These are phyloP conservation scores for Trichocladium antarcticum DNA, from an alignment of 495 filamentous ascomycete genomes.

Conservation along the genomic window DNA sequence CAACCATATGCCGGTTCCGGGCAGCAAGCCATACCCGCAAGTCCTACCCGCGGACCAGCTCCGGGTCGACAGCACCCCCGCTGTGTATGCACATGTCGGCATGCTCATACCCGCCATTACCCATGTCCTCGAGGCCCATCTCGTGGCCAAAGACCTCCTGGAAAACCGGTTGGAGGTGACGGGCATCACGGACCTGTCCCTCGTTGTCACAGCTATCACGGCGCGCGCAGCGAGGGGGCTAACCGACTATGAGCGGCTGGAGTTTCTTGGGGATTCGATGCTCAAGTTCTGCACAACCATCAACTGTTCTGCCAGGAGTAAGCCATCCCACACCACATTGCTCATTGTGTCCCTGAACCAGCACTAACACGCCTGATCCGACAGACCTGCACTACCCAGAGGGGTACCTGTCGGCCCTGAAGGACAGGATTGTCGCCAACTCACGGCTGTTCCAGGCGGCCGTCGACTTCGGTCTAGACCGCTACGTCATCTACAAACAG, in stretches of 20 bases:
- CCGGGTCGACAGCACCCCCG: slow-evolving; percentile 46
- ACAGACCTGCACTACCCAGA: slow-evolving; percentile 61
- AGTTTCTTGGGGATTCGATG: slow-evolving; percentile 80
- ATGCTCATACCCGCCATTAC: slow-evolving; percentile 66
- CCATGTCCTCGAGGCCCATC: slow-evolving; percentile 50
- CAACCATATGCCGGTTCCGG: slow-evolving; percentile 21
- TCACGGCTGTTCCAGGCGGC: slow-evolving; percentile 54
- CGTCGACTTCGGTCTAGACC: slow-evolving; percentile 50
- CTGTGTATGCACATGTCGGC: slow-evolving; percentile 51
- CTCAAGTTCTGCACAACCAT: slow-evolving; percentile 68
- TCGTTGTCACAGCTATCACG: slow-evolving; percentile 64
- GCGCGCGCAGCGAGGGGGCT: slow-evolving; percentile 49
- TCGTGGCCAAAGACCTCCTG: slow-evolving; percentile 55
- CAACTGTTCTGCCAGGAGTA: slow-evolving; percentile 50
- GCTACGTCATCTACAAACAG: slow-evolving; percentile 56
- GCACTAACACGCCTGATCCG: neutral
- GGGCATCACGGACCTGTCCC: slow-evolving; percentile 41
- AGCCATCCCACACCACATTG: too few species aligned
- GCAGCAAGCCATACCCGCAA: slow-evolving; percentile 23
- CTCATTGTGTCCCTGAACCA: too few species aligned
- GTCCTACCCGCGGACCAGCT: slow-evolving; percentile 28
- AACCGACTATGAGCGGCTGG: slow-evolving; percentile 72
- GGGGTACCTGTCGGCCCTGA: slow-evolving; percentile 57
- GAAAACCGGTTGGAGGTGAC: slow-evolving; percentile 47
- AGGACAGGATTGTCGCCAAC: slow-evolving; percentile 66